Evolutionary conservation across 305 asterid species (phyloP), one percentile per base, ranked within the genome.

Genomic region (Fraxinus nigra): DNA sequence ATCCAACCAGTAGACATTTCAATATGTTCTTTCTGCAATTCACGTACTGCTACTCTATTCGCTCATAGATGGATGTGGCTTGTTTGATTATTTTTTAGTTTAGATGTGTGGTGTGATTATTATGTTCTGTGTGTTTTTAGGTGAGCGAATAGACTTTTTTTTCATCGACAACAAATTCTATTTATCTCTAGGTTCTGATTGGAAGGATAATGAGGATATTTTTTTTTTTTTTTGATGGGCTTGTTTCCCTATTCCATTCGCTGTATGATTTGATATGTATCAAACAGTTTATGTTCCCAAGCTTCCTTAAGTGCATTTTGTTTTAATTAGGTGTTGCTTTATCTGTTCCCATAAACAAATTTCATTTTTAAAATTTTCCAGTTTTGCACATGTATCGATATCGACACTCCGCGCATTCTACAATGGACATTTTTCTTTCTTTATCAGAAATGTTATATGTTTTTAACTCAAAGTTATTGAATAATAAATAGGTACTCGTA

Each of bases 21-120:
- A 16, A 16, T 8, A 61, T 61, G 13, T 61, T 61, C 72, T 61
- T 61, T 24, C 16, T 61, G 72, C 16, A 24, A 20, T 22, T 20
- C 32, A 61, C 8, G 4, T 24, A 61, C 32, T 61, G 72, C 32
- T 13, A 2, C 43, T 30, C 40, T 70, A 13, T 59, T 77, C 75
- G 77, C 79, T 38, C 14, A 16, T 48, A 59, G 69, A 24, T 76
- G 32, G 67, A 56, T 69, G 56, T 74, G 72, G 34, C 59, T 77
- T 28, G 78, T 77, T 30, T 40, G 37, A 75, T 75, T 28, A 26
- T 26, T 51, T 74, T 85, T 74, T 78, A 35, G 40, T 73, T 78
- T 75, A 11, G 43, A 73, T 14, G 75, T 48, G 43, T 70, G 54
- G 35, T 54, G 22, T 46, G 35, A 69, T 75, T 61, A 22, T 63